A percentile compares a stretch with the other conserved stretches of the same genome.
phyloP scores from a whole-genome alignment of 345 rosid species.

The Moricandia moricandioides region DNA sequence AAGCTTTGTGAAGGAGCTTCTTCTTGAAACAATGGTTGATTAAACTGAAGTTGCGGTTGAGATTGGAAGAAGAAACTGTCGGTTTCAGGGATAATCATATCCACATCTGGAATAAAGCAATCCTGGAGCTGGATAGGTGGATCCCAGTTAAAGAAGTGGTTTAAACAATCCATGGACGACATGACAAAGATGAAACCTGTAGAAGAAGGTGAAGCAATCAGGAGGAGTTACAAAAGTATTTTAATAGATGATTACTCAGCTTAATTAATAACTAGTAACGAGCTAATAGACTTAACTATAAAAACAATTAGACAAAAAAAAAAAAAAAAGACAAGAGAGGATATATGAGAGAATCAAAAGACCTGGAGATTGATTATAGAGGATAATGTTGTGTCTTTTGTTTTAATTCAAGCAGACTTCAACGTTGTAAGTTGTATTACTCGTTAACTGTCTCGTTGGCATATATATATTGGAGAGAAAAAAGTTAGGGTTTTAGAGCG shows the following conservation, averaged over 20 bases:
- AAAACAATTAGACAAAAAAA: not conserved
- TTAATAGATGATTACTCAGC: not conserved
- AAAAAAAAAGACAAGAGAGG: slow-evolving; percentile 20
- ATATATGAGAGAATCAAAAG: slow-evolving; percentile 23
- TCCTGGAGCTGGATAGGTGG: slow-evolving; percentile 35
- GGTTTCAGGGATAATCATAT: slow-evolving; percentile 31
- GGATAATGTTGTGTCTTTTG: slow-evolving; percentile 26
- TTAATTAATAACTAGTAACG: slow-evolving; percentile 15
- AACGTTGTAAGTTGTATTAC: not conserved
- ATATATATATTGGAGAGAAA: slow-evolving; percentile 22
- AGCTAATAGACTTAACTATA: not conserved
- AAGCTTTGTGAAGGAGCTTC: slow-evolving; percentile 28
- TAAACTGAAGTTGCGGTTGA: slow-evolving; percentile 13
- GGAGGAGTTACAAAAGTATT: slow-evolving; percentile 19
- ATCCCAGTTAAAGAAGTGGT: slow-evolving; percentile 31
- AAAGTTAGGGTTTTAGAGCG: slow-evolving; percentile 24
- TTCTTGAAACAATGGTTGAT: slow-evolving; percentile 28
- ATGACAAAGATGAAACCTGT: slow-evolving; percentile 25
- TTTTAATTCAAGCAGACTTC: slow-evolving; percentile 26
- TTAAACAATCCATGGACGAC: slow-evolving; percentile 32
- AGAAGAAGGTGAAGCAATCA: slow-evolving; percentile 29
- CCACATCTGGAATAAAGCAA: slow-evolving; percentile 29
- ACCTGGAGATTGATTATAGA: slow-evolving; percentile 24
- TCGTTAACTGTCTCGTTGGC: slow-evolving; percentile 26
- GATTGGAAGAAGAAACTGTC: slow-evolving; percentile 19